A percentile compares a stretch with the other conserved stretches of the same genome.
Conservation (phyloP, 495 filamentous ascomycete species). For the Rostrohypoxylon terebratum region DNA sequence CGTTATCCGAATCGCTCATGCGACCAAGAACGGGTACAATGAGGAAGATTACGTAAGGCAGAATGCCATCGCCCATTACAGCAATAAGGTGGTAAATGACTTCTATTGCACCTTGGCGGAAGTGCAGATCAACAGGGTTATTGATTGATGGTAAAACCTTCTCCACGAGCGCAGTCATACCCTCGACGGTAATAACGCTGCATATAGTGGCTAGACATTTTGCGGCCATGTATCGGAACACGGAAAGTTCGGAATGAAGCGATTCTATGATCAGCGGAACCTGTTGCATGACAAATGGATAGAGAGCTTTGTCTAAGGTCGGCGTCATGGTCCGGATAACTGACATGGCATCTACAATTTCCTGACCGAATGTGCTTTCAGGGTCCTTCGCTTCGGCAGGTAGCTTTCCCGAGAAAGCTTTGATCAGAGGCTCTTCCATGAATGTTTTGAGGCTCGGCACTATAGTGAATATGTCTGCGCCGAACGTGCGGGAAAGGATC, state of each 20-base stretch:
- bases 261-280: conserved; percentile 90
- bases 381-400: conserved; percentile 75
- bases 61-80: conserved; percentile 95
- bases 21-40: conserved; percentile 97
- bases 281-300: conserved; percentile 80
- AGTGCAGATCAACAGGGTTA: conserved; percentile 84
- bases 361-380: conserved; percentile 81
- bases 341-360: conserved; percentile 92
- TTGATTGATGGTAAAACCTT: conserved; percentile 90
- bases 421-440: conserved; percentile 81
- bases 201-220: conserved; percentile 98
- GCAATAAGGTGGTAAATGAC: conserved; percentile 95
- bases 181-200: conserved; percentile 92
- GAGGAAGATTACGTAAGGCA: conserved; percentile 98
- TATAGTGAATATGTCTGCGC: conserved; percentile 75
- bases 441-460: conserved; percentile 82
- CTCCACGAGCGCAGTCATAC: conserved; percentile 95
- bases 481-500: conserved; percentile 83
- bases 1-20: conserved; percentile 99
- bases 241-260: conserved; percentile 84
- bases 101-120: conserved; percentile 93
- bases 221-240: conserved; percentile 94
- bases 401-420: conserved; percentile 78
- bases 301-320: conserved; percentile 77
- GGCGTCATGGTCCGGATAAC: conserved; percentile 90